These are phyloP conservation scores for Solanum rostratum DNA, from an alignment of 257 asterid genomes.

Conservation along the genomic window DNA sequence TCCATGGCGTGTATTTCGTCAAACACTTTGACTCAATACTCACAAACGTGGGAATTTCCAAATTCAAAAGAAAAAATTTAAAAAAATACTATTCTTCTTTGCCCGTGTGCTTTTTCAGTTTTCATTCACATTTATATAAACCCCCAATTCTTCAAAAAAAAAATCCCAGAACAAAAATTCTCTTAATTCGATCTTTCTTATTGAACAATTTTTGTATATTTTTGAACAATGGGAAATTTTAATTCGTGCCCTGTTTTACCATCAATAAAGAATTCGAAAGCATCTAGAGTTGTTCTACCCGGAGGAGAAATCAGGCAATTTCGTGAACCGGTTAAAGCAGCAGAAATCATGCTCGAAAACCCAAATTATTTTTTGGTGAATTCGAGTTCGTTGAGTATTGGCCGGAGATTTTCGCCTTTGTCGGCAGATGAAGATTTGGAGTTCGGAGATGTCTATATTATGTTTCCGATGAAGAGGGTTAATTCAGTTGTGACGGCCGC, in stretches of 20 bases:
- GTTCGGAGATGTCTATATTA: conserved; percentile 26
- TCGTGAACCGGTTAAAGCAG: conserved; percentile 17
- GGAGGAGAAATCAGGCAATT: conserved; percentile 26
- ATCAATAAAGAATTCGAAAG: conserved; percentile 7
- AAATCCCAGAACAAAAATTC: background rate
- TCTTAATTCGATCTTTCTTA: background rate
- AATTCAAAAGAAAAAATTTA: background rate
- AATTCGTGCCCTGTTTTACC: conserved; percentile 11
- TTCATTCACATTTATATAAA: background rate
- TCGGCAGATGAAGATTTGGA: conserved; percentile 46
- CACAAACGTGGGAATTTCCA: background rate
- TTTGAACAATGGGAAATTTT: conserved; percentile 16
- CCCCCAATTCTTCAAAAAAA: background rate
- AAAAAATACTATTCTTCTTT: background rate
- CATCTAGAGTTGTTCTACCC: conserved; percentile 22
- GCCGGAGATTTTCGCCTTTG: conserved; percentile 28
- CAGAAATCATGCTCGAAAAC: conserved; percentile 27
- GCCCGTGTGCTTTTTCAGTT: background rate
- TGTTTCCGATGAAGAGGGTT: conserved; percentile 45
- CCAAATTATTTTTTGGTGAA: conserved; percentile 25
- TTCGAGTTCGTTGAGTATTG: conserved; percentile 19
- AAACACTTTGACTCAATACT: background rate
- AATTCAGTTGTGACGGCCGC: conserved; percentile 31
- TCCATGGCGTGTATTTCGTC: background rate
- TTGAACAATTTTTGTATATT: background rate